Evolutionary conservation across 2,329 filamentous ascomycete genomes (phyloP).

Genomic region (Curvularia eragrostidis): DNA sequence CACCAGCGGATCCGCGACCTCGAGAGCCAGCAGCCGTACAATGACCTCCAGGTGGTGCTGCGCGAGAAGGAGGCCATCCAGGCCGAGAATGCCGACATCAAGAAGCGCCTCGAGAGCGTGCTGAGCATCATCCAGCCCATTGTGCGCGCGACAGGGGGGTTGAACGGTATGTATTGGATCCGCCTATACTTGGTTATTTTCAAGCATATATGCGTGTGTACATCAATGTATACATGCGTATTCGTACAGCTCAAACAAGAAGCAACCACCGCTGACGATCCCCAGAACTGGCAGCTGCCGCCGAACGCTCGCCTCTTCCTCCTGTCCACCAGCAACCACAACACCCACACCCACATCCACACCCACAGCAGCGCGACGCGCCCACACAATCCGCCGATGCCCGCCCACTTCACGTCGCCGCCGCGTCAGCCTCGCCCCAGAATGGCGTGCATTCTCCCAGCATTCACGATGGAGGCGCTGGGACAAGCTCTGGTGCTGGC

Average conservation of each 20-base stretch:
- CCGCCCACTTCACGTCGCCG: conserved; percentile 31
- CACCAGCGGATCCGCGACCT: conserved; percentile 77
- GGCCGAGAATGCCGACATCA: conserved; percentile 81
- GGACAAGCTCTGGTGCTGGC: conserved; percentile 21
- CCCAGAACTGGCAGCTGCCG: conserved; percentile 57
- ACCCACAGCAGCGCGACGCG: conserved; percentile 20
- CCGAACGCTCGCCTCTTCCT: conserved; percentile 55
- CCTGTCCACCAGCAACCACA: conserved; percentile 32
- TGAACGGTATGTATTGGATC: conserved; percentile 51
- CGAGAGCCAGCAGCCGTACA: conserved; percentile 80
- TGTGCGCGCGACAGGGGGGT: conserved; percentile 52
- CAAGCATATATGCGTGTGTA: no score
- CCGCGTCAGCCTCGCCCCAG: conserved; percentile 25
- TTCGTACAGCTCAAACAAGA: not conserved
- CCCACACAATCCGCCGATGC: conserved; percentile 24
- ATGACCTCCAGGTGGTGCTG: conserved; percentile 78
- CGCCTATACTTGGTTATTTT: no score
- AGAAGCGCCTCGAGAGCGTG: conserved; percentile 69
- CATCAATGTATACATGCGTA: not conserved
- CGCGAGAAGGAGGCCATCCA: conserved; percentile 78
- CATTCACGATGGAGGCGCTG: conserved; percentile 24
- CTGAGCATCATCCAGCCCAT: conserved; percentile 69
- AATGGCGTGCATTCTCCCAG: conserved; percentile 39
- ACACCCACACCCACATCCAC: conserved; percentile 16
- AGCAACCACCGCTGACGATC: conserved; percentile 14